Percentiles rank a stretch among this genome's conserved stretches.
These are phyloP conservation scores for Nigrospora sphaerica DNA, from an alignment of 2,329 filamentous ascomycete species.

Conservation along the genomic window DNA sequence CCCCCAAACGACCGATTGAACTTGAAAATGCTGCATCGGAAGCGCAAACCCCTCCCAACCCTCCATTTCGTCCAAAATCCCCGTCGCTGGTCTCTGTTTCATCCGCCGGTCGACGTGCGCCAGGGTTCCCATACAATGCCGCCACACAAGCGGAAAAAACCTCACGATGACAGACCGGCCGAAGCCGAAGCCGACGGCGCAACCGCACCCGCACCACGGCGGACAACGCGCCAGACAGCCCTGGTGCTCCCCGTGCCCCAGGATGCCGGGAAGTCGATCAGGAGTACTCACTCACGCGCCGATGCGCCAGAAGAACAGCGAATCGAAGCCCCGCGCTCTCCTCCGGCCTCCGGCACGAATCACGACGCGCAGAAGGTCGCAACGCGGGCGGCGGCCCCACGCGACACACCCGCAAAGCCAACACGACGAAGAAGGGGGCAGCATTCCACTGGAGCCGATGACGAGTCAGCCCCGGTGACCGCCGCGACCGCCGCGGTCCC, in stretches of 20 bases:
- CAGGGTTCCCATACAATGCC: conserved; percentile 10
- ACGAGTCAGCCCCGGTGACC: not conserved
- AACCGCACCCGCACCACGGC: conserved; percentile 11
- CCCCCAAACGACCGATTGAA: too few relatives aligned
- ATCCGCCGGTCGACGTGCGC: too few relatives aligned
- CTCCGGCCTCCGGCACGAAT: not conserved
- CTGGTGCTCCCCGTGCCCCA: not conserved
- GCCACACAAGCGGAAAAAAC: conserved; percentile 21
- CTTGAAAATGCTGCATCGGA: too few relatives aligned
- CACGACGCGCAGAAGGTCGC: not conserved
- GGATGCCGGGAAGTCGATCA: conserved; percentile 13
- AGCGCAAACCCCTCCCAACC: too few relatives aligned
- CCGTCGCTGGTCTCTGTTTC: too few relatives aligned
- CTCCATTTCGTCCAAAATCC: too few relatives aligned
- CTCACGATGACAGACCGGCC: conserved; percentile 11
- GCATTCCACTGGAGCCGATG: not conserved
- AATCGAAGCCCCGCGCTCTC: not conserved
- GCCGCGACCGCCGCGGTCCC: not conserved
- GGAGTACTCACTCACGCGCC: conserved; percentile 19
- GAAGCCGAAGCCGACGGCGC: conserved; percentile 3
- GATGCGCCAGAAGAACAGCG: conserved; percentile 5
- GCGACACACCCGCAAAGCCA: not conserved
- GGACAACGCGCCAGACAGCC: conserved; percentile 19
- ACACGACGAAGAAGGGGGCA: not conserved
- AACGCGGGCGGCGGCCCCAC: not conserved